These are phyloP conservation scores for Fagus crenata DNA, from an alignment of 306 rosid species.

Conservation along the genomic window DNA sequence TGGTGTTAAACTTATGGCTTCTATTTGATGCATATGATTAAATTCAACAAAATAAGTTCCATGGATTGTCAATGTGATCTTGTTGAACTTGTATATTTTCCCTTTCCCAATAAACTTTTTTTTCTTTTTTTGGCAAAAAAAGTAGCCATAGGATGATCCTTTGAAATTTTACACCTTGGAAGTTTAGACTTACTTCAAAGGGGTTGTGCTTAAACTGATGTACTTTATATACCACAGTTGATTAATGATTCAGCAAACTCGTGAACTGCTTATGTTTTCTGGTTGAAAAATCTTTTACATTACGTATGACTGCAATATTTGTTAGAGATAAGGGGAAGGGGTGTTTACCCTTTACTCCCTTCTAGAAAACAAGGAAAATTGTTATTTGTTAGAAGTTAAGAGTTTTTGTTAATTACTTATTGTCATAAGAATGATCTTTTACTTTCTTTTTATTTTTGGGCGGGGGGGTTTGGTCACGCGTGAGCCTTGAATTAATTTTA, in stretches of 20 bases:
- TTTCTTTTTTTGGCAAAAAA: no score
- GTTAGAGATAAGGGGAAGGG: not conserved
- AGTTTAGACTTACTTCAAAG: not conserved
- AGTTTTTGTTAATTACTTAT: not conserved
- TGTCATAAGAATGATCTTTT: not conserved
- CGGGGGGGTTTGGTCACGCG: no score
- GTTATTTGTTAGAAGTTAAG: not conserved
- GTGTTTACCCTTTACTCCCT: not conserved
- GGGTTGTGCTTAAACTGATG: not conserved
- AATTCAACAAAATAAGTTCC: not conserved
- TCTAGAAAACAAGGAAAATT: not conserved
- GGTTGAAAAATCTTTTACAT: not conserved
- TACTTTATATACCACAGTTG: not conserved
- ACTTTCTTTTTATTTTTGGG: no score
- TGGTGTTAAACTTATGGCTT: not conserved
- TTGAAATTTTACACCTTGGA: no score
- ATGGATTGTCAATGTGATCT: not conserved
- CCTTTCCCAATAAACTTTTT: no score
- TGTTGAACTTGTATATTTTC: no score
- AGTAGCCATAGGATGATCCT: no score
- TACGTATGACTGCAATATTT: not conserved
- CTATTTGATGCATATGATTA: not conserved
- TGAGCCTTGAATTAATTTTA: no score
- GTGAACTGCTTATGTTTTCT: not conserved
- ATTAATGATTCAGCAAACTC: no score